phyloP scores from a whole-genome alignment of 2,329 filamentous ascomycete species.

The Xylaria sp. region DNA sequence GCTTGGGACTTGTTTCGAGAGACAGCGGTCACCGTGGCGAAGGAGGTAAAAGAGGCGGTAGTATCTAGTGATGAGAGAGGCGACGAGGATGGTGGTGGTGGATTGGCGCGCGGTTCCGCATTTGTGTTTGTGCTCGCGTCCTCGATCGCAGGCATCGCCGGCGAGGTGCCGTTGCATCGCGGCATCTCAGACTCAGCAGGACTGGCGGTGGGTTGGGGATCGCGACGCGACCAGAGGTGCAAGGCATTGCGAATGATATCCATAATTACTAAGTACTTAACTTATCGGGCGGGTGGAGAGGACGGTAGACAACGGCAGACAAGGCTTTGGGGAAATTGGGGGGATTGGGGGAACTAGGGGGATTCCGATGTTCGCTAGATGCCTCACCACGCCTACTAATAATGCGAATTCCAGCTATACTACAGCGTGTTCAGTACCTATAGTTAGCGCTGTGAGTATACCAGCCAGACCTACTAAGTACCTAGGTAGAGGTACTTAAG shows the following conservation, averaged over 20 bases:
- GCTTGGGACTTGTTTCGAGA: not conserved
- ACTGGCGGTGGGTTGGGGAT: constrained; percentile 1
- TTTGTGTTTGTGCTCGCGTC: not conserved
- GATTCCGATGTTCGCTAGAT: no score
- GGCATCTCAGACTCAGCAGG: constrained; percentile 16
- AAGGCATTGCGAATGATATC: constrained; percentile 20
- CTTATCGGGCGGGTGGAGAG: no score
- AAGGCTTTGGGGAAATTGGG: no score
- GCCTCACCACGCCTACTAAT: no score
- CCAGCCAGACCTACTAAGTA: no score
- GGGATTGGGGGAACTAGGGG: no score
- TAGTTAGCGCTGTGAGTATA: no score
- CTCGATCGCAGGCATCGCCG: not conserved
- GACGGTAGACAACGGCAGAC: no score
- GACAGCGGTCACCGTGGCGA: not conserved
- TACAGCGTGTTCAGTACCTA: no score
- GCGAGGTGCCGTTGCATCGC: constrained; percentile 5
- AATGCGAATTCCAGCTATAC: no score
- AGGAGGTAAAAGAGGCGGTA: constrained; percentile 3
- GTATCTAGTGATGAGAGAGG: constrained; percentile 21
- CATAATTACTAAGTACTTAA: constrained; percentile 7
- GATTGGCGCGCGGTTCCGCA: not conserved
- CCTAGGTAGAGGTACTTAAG: no score
- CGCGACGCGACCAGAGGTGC: constrained; percentile 21
- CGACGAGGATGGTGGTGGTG: no score